These are phyloP conservation scores for Odonthalia washingtoniensis DNA, from an alignment of 31 red algal genomes.

Conservation along the genomic window DNA sequence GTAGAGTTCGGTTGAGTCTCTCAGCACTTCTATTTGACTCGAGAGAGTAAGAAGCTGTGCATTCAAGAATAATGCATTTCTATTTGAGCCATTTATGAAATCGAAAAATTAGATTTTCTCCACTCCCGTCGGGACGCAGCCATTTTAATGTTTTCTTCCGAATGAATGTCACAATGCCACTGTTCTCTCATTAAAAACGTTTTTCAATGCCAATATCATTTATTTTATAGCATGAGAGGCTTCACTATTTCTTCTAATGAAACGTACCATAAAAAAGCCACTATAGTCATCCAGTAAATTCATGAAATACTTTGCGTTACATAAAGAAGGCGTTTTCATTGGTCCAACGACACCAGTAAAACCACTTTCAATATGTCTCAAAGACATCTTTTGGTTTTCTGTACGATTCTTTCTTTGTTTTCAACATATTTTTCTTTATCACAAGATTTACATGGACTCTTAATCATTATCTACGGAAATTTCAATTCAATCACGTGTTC, in stretches of 20 bases:
- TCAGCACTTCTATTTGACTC: constrained; percentile 48
- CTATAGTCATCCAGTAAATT: not conserved
- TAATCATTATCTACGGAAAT: not conserved
- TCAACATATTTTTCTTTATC: not conserved
- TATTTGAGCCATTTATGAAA: constrained; percentile 4
- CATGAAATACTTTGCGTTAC: constrained; percentile 5
- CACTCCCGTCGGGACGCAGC: constrained; percentile 3
- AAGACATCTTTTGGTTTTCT: not conserved
- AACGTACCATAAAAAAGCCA: not conserved
- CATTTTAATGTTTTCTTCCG: not conserved
- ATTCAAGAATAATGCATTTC: constrained; percentile 29
- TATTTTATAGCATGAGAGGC: not conserved
- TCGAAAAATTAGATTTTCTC: constrained; percentile 16
- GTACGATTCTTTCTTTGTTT: too few species aligned
- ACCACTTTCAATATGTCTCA: not conserved
- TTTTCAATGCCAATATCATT: not conserved
- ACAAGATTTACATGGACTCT: not conserved
- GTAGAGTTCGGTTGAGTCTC: constrained; percentile 29
- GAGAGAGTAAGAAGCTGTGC: constrained; percentile 9
- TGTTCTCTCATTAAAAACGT: not conserved
- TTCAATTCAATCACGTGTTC: not conserved
- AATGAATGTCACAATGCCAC: not conserved
- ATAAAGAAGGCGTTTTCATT: not conserved
- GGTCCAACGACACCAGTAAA: too few species aligned
- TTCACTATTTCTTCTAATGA: not conserved